Conservation (phyloP, 768 basidiomycete species). For the Mycena vulgaris region DNA sequence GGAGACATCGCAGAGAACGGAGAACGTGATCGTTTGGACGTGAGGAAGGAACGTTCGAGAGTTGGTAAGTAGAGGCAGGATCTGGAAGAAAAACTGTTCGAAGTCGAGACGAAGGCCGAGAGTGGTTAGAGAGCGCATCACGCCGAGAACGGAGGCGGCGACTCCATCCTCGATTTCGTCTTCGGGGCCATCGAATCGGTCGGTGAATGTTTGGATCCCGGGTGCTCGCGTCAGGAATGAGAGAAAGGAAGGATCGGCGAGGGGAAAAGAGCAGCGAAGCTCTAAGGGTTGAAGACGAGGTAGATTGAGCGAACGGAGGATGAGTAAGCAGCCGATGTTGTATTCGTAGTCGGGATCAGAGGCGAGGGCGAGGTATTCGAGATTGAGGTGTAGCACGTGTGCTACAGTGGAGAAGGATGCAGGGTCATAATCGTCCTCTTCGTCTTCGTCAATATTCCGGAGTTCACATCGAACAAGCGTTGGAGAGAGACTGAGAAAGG, state of each 20-base stretch:
- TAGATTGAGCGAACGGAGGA: background rate
- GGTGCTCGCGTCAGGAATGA: conserved; percentile 2
- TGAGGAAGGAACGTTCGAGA: background rate
- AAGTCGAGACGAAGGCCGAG: background rate
- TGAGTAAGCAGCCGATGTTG: no score
- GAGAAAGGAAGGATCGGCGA: background rate
- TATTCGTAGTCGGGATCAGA: background rate
- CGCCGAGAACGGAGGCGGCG: background rate
- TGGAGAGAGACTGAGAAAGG: background rate
- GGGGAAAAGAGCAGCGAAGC: background rate
- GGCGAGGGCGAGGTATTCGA: background rate
- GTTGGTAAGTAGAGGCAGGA: background rate
- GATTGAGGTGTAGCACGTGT: background rate
- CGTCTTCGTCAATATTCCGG: background rate
- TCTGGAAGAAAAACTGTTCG: background rate
- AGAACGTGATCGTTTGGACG: background rate
- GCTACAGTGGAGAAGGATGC: background rate
- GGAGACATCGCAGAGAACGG: background rate
- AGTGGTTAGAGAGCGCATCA: background rate
- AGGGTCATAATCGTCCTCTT: background rate
- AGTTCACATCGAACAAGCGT: background rate
- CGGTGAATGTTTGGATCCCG: background rate
- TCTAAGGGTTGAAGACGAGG: background rate
- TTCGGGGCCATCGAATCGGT: background rate
- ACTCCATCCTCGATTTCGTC: background rate